Evolutionary conservation across 2,329 filamentous ascomycete species (phyloP).

Genomic region (Chrysoporthe austroafricana): DNA sequence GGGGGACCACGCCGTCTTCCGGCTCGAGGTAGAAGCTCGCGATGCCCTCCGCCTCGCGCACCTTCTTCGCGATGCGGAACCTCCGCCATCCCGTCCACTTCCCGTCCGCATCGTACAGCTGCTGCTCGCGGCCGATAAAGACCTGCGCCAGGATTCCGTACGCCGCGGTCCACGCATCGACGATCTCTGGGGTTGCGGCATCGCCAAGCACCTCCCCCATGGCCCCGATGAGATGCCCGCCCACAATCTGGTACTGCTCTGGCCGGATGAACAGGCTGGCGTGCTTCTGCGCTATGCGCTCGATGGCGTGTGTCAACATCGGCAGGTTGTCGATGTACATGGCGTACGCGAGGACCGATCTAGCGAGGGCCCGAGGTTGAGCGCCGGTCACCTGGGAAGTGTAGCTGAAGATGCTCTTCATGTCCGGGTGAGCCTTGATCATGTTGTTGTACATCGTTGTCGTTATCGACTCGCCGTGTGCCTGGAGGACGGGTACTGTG

Average conservation of each 20-base stretch:
- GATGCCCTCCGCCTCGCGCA: constrained; percentile 61
- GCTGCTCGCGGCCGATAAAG: constrained; percentile 67
- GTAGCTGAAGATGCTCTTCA: constrained; percentile 73
- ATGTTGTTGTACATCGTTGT: constrained; percentile 72
- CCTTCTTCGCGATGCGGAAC: constrained; percentile 59
- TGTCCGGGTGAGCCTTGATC: constrained; percentile 63
- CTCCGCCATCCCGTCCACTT: constrained; percentile 54
- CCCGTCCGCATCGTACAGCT: constrained; percentile 58
- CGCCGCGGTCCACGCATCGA: constrained; percentile 72
- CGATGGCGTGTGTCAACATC: constrained; percentile 57
- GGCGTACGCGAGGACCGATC: constrained; percentile 73
- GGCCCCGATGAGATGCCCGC: constrained; percentile 67
- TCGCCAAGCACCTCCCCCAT: constrained; percentile 70
- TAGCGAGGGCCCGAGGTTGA: constrained; percentile 72
- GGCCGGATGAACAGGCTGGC: constrained; percentile 70
- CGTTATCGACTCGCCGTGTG: constrained; percentile 73
- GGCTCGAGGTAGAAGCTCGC: constrained; percentile 74
- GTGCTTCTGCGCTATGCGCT: constrained; percentile 79
- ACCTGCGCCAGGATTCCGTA: constrained; percentile 73
- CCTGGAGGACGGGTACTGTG: constrained; percentile 72
- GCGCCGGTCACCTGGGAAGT: constrained; percentile 70
- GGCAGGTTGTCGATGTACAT: constrained; percentile 71
- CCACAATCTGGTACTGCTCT: constrained; percentile 73
- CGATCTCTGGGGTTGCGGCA: constrained; percentile 67
- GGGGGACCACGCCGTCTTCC: constrained; percentile 52